A percentile compares a stretch with the other conserved stretches of the same genome.
phyloP scores from a whole-genome alignment of 1,139 yeast species.

The Blastobotrys illinoisensis region DNA sequence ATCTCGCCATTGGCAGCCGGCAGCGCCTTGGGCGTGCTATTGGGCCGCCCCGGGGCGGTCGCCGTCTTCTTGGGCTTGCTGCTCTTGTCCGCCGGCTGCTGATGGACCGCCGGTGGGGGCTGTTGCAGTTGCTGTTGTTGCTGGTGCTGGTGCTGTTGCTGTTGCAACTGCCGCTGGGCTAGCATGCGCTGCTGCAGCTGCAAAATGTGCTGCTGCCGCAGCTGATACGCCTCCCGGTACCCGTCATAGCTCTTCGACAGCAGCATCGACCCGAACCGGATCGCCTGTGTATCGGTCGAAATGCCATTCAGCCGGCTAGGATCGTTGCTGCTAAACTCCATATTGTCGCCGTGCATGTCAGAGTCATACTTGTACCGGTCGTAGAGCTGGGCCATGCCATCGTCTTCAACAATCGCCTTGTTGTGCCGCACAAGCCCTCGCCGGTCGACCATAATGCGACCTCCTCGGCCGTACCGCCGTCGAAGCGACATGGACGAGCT shows the following conservation, averaged over 20 bases:
- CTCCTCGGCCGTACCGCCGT: slow-evolving; percentile 69
- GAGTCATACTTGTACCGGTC: slow-evolving; percentile 76
- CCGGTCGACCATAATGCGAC: slow-evolving; percentile 70
- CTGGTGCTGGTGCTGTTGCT: slow-evolving; percentile 22
- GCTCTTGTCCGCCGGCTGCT: background rate
- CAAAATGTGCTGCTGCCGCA: slow-evolving; percentile 25
- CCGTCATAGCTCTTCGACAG: slow-evolving; percentile 76
- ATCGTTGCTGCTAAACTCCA: slow-evolving; percentile 52
- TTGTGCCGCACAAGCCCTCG: slow-evolving; percentile 37
- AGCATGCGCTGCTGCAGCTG: slow-evolving; percentile 23
- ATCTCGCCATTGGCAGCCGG: background rate
- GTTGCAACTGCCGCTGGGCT: slow-evolving; percentile 15
- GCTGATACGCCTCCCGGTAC: slow-evolving; percentile 47
- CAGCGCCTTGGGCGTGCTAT: slow-evolving; percentile 1
- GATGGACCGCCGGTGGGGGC: background rate
- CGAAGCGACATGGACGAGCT: slow-evolving; percentile 48
- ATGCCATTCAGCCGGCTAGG: slow-evolving; percentile 74
- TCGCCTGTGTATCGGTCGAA: slow-evolving; percentile 80
- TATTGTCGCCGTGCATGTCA: slow-evolving; percentile 48
- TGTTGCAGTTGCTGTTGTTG: slow-evolving; percentile 2
- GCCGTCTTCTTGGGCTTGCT: background rate
- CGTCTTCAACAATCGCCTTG: background rate
- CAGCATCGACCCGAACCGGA: slow-evolving; percentile 87
- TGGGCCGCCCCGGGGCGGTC: background rate
- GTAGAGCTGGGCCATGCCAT: slow-evolving; percentile 33